Percentiles rank a stretch among this genome's conserved stretches.
phyloP scores from a whole-genome alignment of 257 asterid genomes.

The Marsdenia floribunda region DNA sequence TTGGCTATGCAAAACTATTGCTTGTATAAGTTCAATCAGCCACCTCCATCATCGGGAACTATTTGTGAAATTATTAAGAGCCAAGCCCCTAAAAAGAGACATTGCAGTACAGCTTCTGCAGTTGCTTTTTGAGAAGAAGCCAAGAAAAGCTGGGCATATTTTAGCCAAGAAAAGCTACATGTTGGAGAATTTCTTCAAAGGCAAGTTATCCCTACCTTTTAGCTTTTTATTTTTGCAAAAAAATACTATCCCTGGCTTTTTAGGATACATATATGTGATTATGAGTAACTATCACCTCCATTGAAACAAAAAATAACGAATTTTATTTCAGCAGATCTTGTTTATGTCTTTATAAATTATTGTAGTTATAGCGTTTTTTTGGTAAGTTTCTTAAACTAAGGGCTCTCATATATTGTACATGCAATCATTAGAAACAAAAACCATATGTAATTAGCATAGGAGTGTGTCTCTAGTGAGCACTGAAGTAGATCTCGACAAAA shows the following conservation, averaged over 20 bases:
- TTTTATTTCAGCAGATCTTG: neutral
- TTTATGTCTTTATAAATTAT: neutral
- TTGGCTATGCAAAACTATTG: conserved; percentile 73
- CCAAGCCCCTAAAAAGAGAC: conserved; percentile 40
- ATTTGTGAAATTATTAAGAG: conserved; percentile 55
- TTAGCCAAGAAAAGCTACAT: conserved; percentile 64
- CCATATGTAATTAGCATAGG: neutral
- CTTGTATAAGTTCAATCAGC: conserved; percentile 51
- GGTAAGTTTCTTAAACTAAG: neutral
- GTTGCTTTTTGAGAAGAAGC: conserved; percentile 63
- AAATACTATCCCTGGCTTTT: neutral
- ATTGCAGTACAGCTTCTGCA: conserved; percentile 70
- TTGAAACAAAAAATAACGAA: neutral
- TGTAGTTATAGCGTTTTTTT: neutral
- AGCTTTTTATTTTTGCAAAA: neutral
- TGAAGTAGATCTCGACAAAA: neutral
- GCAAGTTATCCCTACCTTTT: conserved; percentile 25
- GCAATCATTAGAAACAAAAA: neutral
- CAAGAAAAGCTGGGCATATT: conserved; percentile 58
- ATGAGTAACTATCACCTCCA: neutral
- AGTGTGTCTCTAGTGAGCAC: neutral
- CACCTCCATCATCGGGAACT: conserved; percentile 53
- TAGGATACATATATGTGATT: neutral
- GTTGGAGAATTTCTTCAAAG: conserved; percentile 72
- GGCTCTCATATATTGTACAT: neutral